phyloP scores from a whole-genome alignment of 2,329 filamentous ascomycete genomes.

The Sclerotinia sclerotiorum region DNA sequence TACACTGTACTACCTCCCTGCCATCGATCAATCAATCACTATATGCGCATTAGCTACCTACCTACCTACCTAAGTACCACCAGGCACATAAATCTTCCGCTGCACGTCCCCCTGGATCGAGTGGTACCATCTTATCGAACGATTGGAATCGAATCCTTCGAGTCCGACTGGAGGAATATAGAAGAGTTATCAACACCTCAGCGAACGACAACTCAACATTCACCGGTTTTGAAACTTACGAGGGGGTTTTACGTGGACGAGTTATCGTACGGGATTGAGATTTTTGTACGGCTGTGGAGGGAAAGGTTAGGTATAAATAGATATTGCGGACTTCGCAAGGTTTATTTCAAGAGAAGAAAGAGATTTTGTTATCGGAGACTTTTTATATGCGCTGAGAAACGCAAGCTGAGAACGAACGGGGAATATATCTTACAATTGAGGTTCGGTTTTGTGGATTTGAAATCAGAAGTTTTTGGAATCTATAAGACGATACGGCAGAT shows the following conservation, averaged over 20 bases:
- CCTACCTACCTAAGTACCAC: neutral
- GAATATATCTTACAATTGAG: slow-evolving; percentile 1
- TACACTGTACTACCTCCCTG: neutral
- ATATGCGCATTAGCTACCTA: too few relatives aligned
- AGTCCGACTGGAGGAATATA: slow-evolving; percentile 4
- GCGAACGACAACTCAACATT: slow-evolving; percentile 14
- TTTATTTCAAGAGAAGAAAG: neutral
- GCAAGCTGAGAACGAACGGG: neutral
- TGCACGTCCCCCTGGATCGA: neutral
- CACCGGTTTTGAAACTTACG: neutral
- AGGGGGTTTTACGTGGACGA: slow-evolving; percentile 1
- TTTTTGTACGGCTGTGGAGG: neutral
- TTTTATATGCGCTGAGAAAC: neutral
- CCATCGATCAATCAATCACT: slow-evolving; percentile 4
- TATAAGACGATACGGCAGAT: neutral
- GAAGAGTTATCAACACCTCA: neutral
- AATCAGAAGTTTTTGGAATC: neutral
- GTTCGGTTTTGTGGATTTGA: neutral
- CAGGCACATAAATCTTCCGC: neutral
- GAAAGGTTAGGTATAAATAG: too few relatives aligned
- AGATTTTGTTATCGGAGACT: neutral
- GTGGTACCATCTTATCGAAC: neutral
- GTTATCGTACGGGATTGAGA: neutral
- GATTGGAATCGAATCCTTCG: neutral
- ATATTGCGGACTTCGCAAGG: neutral